A percentile compares a stretch with the other conserved stretches of the same genome.
phyloP scores from a whole-genome alignment of 1,284 basidiomycete genomes.

The Ustilago lituana region DNA sequence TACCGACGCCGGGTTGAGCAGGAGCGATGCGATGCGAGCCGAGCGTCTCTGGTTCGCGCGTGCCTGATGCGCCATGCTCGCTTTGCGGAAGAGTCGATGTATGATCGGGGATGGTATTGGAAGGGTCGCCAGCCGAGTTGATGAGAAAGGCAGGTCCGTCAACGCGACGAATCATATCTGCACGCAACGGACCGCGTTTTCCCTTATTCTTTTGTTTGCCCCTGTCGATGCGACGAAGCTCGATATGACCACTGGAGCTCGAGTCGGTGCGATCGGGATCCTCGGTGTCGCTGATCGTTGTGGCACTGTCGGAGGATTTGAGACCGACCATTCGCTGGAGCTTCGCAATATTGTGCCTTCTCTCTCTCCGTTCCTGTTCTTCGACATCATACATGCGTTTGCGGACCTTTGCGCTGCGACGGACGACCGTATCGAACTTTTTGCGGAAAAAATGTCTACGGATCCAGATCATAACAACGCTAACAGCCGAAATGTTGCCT shows the following conservation, averaged over 20 bases:
- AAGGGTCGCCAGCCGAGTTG: constrained; percentile 57
- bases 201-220: constrained; percentile 43
- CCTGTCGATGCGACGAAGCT: constrained; percentile 28
- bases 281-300: constrained; percentile 38
- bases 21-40: constrained; percentile 1
- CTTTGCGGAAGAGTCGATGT: background rate
- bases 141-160: constrained; percentile 65
- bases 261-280: constrained; percentile 32
- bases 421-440: constrained; percentile 55
- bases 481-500: constrained; percentile 65
- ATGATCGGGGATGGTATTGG: constrained; percentile 39
- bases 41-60: constrained; percentile 9
- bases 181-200: constrained; percentile 54
- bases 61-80: constrained; percentile 1
- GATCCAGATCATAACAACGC: constrained; percentile 64
- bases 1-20: constrained; percentile 23
- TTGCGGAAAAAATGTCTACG: constrained; percentile 62
- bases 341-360: constrained; percentile 46
- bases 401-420: constrained; percentile 48
- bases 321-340: constrained; percentile 56
- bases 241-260: constrained; percentile 47
- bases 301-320: constrained; percentile 41
- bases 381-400: constrained; percentile 65
- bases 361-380: constrained; percentile 52
- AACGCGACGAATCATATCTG: constrained; percentile 65